phyloP scores from a whole-genome alignment of 2,329 filamentous ascomycete species.

The Arthrobotrys sinensis region DNA sequence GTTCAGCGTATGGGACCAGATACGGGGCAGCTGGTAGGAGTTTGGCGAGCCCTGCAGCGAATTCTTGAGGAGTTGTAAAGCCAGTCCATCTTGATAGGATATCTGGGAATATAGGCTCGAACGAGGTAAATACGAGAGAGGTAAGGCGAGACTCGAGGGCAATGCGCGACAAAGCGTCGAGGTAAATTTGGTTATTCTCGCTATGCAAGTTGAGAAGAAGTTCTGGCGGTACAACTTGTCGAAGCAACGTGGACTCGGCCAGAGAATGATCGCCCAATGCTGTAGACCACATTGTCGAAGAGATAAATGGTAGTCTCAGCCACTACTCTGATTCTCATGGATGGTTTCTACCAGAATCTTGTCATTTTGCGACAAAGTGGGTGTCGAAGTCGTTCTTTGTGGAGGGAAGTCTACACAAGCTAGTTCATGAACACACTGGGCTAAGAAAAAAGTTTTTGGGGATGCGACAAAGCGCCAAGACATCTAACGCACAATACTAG shows the following conservation, averaged over 20 bases:
- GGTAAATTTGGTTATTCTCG: conserved; percentile 65
- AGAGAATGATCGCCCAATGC: conserved; percentile 39
- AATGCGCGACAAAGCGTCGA: conserved; percentile 64
- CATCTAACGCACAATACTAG: not conserved
- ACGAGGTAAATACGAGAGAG: conserved; percentile 61
- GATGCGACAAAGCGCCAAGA: conserved; percentile 54
- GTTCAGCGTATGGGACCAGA: conserved; percentile 80
- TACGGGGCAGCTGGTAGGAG: conserved; percentile 86
- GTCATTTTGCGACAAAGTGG: conserved; percentile 3
- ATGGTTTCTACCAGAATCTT: not conserved
- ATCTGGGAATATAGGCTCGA: conserved; percentile 64
- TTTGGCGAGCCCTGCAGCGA: conserved; percentile 82
- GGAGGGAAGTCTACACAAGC: not conserved
- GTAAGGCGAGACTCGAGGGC: conserved; percentile 63
- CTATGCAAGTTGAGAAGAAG: conserved; percentile 43
- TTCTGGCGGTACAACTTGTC: conserved; percentile 40
- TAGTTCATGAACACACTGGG: not conserved
- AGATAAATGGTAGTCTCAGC: not conserved
- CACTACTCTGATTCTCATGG: not conserved
- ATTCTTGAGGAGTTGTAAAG: conserved; percentile 65
- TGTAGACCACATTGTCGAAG: conserved; percentile 51
- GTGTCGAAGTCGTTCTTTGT: not conserved
- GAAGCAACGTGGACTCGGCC: conserved; percentile 28
- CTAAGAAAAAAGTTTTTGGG: conserved; percentile 54
- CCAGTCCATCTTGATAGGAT: conserved; percentile 64